A percentile compares a stretch with the other conserved stretches of the same genome.
phyloP scores from a whole-genome alignment of 2,329 filamentous ascomycete species.

The Cryphonectria japonica region DNA sequence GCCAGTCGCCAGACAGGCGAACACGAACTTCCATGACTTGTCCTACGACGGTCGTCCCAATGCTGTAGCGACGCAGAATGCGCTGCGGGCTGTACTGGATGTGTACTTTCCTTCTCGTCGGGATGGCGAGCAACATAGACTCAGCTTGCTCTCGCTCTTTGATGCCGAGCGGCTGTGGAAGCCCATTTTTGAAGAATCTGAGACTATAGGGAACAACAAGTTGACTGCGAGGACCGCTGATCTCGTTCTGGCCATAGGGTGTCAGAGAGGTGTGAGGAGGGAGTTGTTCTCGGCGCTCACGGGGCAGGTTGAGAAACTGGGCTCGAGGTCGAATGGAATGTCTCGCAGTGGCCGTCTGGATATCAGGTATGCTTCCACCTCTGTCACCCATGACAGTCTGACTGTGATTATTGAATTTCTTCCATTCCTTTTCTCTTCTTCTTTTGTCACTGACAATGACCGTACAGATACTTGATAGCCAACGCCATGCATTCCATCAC shows the following conservation, averaged over 20 bases:
- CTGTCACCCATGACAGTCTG: too few species aligned
- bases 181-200: slow-evolving; percentile 51
- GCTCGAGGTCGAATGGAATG: slow-evolving; percentile 52
- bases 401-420: neutral
- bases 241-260: slow-evolving; percentile 63
- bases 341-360: slow-evolving; percentile 61
- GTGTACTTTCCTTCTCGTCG: slow-evolving; percentile 54
- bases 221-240: slow-evolving; percentile 50
- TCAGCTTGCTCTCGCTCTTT: slow-evolving; percentile 51
- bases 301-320: slow-evolving; percentile 59
- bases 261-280: slow-evolving; percentile 57
- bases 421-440: too few species aligned
- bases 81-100: slow-evolving; percentile 56
- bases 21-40: slow-evolving; percentile 52
- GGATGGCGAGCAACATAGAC: slow-evolving; percentile 49
- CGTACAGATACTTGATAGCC: slow-evolving; percentile 60
- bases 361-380: slow-evolving; percentile 50
- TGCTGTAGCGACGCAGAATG: slow-evolving; percentile 60
- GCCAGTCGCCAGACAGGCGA: slow-evolving; percentile 16
- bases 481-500: slow-evolving; percentile 64
- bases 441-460: neutral
- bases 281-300: slow-evolving; percentile 53
- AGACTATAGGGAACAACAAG: slow-evolving; percentile 37
- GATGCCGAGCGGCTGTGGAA: slow-evolving; percentile 58
- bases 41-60: slow-evolving; percentile 46